Evolutionary conservation across 257 asterid species (phyloP).

Genomic region (Nicotiana knightiana): DNA sequence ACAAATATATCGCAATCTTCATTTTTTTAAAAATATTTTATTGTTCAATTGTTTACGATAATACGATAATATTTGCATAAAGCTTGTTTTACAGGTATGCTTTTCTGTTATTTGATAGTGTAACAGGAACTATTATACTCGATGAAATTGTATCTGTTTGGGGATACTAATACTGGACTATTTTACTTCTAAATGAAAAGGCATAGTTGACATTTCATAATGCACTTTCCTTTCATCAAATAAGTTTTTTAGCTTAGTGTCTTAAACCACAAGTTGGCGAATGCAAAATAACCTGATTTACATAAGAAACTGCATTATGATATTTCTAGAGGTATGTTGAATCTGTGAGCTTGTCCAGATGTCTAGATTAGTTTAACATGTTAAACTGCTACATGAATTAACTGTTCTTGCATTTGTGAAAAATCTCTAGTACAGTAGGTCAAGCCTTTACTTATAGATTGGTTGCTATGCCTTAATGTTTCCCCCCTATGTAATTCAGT

Average conservation of each 20-base stretch:
- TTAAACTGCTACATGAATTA: neutral
- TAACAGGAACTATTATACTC: neutral
- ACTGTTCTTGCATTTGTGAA: neutral
- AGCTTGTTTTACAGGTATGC: neutral
- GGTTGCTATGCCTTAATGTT: neutral
- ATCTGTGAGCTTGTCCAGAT: neutral
- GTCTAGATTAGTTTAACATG: neutral
- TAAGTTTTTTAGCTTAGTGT: neutral
- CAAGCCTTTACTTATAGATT: neutral
- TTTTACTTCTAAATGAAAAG: neutral
- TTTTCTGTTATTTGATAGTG: too few relatives aligned
- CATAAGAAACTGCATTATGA: neutral
- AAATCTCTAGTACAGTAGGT: neutral
- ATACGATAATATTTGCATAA: neutral
- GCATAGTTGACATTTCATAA: neutral
- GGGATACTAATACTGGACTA: neutral
- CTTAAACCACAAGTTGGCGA: neutral
- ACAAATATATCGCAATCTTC: neutral
- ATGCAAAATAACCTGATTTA: neutral
- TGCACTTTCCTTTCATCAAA: neutral
- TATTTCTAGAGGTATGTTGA: neutral
- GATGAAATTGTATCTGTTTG: neutral
- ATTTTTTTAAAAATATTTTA: too few relatives aligned
- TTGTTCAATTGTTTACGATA: neutral
- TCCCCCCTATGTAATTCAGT: neutral